Evolutionary conservation across 225 moss, liverwort and hornwort species (phyloP), one percentile per base, ranked within the genome.

Genomic region (Polytrichum commune): DNA sequence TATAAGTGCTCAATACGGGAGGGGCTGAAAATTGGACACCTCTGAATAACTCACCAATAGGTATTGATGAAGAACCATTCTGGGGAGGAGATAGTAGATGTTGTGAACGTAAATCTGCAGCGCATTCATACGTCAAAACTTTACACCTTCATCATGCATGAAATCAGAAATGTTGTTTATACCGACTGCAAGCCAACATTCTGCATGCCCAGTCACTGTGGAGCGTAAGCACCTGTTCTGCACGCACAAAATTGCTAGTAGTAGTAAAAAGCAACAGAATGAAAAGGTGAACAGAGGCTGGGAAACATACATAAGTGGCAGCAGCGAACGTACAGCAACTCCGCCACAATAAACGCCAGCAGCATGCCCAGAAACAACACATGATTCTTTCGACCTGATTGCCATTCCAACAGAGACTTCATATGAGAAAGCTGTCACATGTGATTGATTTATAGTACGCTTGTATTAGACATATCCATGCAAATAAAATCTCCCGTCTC

Each of bases 341-440:
- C 88, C 55, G 75, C 84, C 38, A 80, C 54, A 69, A 88, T 84
- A 62, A 88, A 88, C 53, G 88, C 82, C 33, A 73, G 23, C 56
- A 88, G 77, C 66, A 76, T 71, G 73, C 79, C 84, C 77, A 88
- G 62, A 75, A 88, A 88, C 29, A 88, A 70, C 55, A 82, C 77
- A 60, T 88, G 88, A 68, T 88, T 88, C 68, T 80, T 77, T 55
- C 88, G 88, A 79, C 88, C 88, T 88, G 84, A 62, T 64, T 60
- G 71, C 68, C 73, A 72, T 60, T 20, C 33, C 73, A 74, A 62
- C 4, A 46, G 46, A 46, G 46, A 46, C 16, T 46, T 46, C 16
- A 16, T 13, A 46, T 46, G 46, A 46, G 13, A 46, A 35, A 46
- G 16, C 16, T 46, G 46, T 46, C 46, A 9, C 9, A 46, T 4